phyloP scores from a whole-genome alignment of 345 rosid species.

The Cochlearia excelsa region DNA sequence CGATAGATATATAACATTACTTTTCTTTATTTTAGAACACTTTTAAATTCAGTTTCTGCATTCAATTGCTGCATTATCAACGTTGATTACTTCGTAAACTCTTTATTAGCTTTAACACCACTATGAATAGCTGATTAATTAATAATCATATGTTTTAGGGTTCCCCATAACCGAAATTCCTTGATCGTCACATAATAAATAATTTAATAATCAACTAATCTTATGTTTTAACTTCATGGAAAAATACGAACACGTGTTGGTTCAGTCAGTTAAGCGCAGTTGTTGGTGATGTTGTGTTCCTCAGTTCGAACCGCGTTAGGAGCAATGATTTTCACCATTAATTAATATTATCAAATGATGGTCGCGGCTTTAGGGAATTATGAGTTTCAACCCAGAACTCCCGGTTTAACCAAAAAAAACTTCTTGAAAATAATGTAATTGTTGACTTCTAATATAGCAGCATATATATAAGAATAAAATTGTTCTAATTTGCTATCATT shows the following conservation, averaged over 20 bases:
- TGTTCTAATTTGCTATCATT: conserved; percentile 11
- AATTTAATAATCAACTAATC: conserved; percentile 3
- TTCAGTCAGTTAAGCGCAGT: too few relatives aligned
- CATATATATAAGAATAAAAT: neutral
- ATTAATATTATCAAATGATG: too few relatives aligned
- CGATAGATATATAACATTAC: neutral
- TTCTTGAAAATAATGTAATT: conserved; percentile 1
- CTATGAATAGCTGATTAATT: conserved; percentile 13
- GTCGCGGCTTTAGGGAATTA: too few relatives aligned
- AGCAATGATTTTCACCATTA: too few relatives aligned
- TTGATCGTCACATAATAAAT: neutral
- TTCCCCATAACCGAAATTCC: conserved; percentile 1
- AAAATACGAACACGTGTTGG: too few relatives aligned
- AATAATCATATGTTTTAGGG: conserved; percentile 12
- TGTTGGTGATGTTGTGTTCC: too few relatives aligned
- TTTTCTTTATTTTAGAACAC: neutral
- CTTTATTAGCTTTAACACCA: conserved; percentile 15
- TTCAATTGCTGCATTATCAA: conserved; percentile 33
- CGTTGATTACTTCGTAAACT: conserved; percentile 14
- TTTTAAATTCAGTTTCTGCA: conserved; percentile 26
- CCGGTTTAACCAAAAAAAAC: neutral
- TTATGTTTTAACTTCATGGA: neutral
- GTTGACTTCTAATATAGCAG: conserved; percentile 2
- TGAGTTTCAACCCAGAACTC: too few relatives aligned
- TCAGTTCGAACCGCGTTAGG: too few relatives aligned